Base-by-base conservation (phyloP, 2,329 filamentous ascomycete species). In the Penicillium concentricum region DNA sequence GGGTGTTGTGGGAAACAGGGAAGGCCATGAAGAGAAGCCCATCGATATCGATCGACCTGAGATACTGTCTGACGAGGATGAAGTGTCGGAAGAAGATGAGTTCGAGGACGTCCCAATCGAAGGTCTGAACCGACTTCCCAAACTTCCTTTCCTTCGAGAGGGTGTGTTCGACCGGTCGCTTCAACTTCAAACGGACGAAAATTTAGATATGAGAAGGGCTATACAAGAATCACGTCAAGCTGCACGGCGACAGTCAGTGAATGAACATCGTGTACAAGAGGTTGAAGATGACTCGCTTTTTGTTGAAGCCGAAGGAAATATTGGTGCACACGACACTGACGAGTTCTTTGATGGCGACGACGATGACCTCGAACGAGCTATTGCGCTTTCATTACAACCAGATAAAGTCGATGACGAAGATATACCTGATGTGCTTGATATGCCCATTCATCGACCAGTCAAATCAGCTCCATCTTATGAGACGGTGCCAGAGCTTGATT, bases 91-190 rank as follows among this genome's bases (percentile, higher is more conserved):
- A 49, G 88, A 89, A 5, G 87, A 90, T 2, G 89, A 89, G 5
- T 97, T 97, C 66, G 92, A 97, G 71, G 92, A 97, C 73, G 88
- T 97, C 4, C 92, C 92, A 0, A 92, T 97, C 46, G 90, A 94
- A 71, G 92, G 92, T 0, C 69, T 97, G 13, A 97, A 97, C 66
- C 82, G 92, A 49, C 76, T 97, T 16, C 91, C 92, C 0, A 93
- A 87, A 63, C 69, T 78, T 34, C 75, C 74, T 47, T 74, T 77
- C 32, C 67, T 76, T 22, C 72, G 71, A 52, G 64, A 72, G 15
- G 72, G 72, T 15, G 64, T 63, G 50, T 72, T 76, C 59, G 70
- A 76, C 54, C 61, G 72, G 52, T 71, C 73, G 24, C 67, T 76
- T 54, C 62, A 66, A 30, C 12, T 30, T 12, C 67, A 71, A 32